These are phyloP conservation scores for Flaveria linearis DNA, from an alignment of 129 eudicot genomes.

Conservation along the genomic window DNA sequence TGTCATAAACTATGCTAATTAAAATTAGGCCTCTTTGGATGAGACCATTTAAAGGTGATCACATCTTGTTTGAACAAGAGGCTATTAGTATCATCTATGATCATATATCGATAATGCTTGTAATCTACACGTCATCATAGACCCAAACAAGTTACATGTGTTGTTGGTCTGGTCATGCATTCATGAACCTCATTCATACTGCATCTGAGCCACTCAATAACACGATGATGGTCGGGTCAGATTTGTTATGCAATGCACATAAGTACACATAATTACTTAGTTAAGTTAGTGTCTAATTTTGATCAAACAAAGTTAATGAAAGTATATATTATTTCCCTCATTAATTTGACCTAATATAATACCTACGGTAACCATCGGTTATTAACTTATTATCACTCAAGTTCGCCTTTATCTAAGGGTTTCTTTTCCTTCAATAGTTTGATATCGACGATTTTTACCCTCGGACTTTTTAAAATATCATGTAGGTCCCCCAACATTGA, in stretches of 20 bases:
- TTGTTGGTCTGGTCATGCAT: neutral
- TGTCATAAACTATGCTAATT: neutral
- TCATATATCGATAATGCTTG: neutral
- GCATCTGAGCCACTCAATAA: neutral
- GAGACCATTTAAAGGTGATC: neutral
- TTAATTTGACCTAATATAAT: slow-evolving; percentile 18
- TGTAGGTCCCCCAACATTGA: slow-evolving; percentile 23
- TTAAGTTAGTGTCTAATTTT: neutral
- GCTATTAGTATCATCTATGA: no score
- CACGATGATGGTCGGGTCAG: slow-evolving; percentile 8
- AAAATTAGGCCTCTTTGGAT: neutral
- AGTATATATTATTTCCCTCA: slow-evolving; percentile 9
- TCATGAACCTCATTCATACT: neutral
- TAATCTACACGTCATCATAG: neutral
- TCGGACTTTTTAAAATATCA: neutral
- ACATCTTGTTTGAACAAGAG: neutral
- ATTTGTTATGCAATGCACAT: neutral
- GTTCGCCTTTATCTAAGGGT: slow-evolving; percentile 10
- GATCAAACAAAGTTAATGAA: slow-evolving; percentile 38
- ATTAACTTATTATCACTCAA: neutral
- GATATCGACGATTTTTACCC: neutral
- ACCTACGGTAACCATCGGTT: neutral
- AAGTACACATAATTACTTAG: slow-evolving; percentile 21
- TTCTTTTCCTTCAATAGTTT: neutral
- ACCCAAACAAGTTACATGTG: neutral